Evolutionary conservation across 2,329 filamentous ascomycete genomes (phyloP), one percentile per base, ranked within the genome.

Genomic region (Monosporascus sp.): DNA sequence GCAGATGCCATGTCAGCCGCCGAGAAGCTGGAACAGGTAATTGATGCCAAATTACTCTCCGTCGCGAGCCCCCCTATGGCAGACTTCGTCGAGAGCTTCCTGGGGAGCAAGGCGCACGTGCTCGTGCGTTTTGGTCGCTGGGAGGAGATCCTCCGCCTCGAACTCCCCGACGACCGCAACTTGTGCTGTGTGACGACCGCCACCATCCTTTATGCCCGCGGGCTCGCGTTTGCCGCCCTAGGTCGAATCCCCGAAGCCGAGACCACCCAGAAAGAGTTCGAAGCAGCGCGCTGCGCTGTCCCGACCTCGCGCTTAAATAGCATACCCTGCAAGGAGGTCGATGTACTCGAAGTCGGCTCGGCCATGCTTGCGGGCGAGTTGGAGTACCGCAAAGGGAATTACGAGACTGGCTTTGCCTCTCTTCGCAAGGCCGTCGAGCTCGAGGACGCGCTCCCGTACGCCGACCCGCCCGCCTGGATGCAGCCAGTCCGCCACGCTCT

Each of bases 381-480:
- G 17, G 78, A 77, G 48, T 85, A 85, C 59, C 78, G 82, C 4
- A 72, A 71, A n/a, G 72, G 72, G 2, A 74, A 82, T 49, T 75
- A 74, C 52, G 68, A 75, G 0, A 47, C 61, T 2, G 81, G 80
- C 0, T 83, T 82, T 60, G 57, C 64, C 22, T 68, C 74, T 47
- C 67, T 84, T 5, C 70, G 71, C n/a, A 69, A 65, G 20, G 72
- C 80, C 0, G 74, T 83, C 22, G 60, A 68, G 1, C 68, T 77
- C 17, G 78, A 82, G 49, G 80, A 83, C 58, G 63, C 61, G 0
- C 71, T 84, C 22, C 75, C 74, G 0, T 84, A 82, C 54, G 75
- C 77, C 25, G 80, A 84, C 60, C 80, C 80, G 0, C 82, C 80
- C 79, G 77, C 75, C 1, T 83, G 80, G 80, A 82, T 83, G 79